A percentile compares a stretch with the other conserved stretches of the same genome.
phyloP scores from a whole-genome alignment of 2,329 filamentous ascomycete genomes.

The Diaporthe australafricana region DNA sequence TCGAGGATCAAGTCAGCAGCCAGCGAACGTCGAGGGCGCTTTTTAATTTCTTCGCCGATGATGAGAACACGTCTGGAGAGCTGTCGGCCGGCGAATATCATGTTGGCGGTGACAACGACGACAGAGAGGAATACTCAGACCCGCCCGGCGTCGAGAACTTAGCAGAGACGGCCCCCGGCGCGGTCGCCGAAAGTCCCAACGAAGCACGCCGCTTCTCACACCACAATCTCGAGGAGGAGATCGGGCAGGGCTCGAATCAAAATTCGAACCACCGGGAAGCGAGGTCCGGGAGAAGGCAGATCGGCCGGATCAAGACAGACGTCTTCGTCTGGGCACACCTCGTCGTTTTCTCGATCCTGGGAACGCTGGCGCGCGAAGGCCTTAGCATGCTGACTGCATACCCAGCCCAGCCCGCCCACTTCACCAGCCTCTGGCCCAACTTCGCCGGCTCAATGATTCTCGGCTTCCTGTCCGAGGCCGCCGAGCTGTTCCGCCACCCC shows the following conservation, averaged over 20 bases:
- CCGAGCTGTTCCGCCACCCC: conserved; percentile 58
- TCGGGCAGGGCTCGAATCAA: conserved; percentile 33
- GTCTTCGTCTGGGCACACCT: conserved; percentile 83
- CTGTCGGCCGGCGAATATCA: too few relatives aligned
- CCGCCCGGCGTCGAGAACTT: neutral
- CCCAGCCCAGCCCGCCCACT: conserved; percentile 78
- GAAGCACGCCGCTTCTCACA: conserved; percentile 5
- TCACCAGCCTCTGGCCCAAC: conserved; percentile 87
- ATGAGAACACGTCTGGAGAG: neutral
- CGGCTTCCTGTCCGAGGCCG: conserved; percentile 73
- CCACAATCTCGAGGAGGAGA: conserved; percentile 42
- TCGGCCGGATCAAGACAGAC: conserved; percentile 55
- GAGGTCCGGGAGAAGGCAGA: neutral
- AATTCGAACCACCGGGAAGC: neutral
- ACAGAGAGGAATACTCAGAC: neutral
- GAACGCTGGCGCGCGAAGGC: conserved; percentile 85
- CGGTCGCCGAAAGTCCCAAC: neutral
- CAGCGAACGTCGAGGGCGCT: neutral
- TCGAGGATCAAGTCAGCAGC: neutral
- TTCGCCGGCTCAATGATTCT: conserved; percentile 83
- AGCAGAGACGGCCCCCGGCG: neutral
- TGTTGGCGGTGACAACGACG: neutral
- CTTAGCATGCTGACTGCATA: conserved; percentile 84
- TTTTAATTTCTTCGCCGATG: neutral
- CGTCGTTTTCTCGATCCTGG: conserved; percentile 88